Base-by-base conservation (phyloP, 352 stramenopile species). In the Blastocystis sp. region DNA sequence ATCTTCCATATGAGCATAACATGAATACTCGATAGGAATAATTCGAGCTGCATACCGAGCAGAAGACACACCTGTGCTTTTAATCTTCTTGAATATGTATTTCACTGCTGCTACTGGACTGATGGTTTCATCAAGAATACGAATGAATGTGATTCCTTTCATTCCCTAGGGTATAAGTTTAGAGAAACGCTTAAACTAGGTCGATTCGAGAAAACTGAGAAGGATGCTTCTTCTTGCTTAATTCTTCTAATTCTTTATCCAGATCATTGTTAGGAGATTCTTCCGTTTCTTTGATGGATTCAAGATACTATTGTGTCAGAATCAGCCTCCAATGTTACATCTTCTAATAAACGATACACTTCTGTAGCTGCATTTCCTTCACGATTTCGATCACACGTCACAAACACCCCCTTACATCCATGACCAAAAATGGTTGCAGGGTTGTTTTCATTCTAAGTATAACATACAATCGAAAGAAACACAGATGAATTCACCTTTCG, bases 281-380 rank as follows among this genome's bases (percentile, higher is more conserved):
- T 11, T 16, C 9, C 4, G 21, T 24, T 42, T 14, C 29, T 77
- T 87, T 52, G 21, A 77, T 16, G 16, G 4, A 21, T n/a, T 87
- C 65, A 11, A 65, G 54, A 39, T 87, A 78, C 77, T 87, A 78
- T 19, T 12, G 0, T 1, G 27, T 78, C 1, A 59, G 11, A 1
- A 0, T 24, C 27, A 43, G 9, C 19, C 21, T 32, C 16, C 56
- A n/a, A 32, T 7, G 12, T 29, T n/a, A 66, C 71, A 65, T 87
- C 77, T 42, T 87, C 77, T 39, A 87, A 42, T 21, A 87, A 46
- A 12, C 77, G 59, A 78, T 87, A 87, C 27, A 77, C 56, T n/a
- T 87, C 77, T 43, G 54, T 74, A 27, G 39, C 46, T 1, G 77
- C 77, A 57, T 58, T 29, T 9, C 56, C 67, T 43, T 87, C 77